phyloP scores from a whole-genome alignment of 2,329 filamentous ascomycete genomes.

The Phoma sp. region DNA sequence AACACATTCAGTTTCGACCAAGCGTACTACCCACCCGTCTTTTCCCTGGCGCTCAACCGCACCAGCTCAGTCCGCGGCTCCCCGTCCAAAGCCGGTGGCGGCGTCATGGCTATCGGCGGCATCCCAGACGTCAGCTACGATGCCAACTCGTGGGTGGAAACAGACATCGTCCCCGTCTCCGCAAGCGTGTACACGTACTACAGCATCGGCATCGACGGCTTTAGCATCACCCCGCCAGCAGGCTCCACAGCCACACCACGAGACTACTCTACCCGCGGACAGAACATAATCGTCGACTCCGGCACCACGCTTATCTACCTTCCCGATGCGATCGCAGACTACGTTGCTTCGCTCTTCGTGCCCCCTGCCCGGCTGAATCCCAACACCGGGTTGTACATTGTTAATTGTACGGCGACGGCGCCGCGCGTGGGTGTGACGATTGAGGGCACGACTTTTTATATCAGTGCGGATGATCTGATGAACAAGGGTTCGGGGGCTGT shows the following conservation, averaged over 20 bases:
- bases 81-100: slow-evolving; percentile 23
- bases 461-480: slow-evolving; percentile 28
- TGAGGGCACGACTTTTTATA: slow-evolving; percentile 20
- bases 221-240: slow-evolving; percentile 22
- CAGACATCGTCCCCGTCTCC: slow-evolving; percentile 22
- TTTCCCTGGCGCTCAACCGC: slow-evolving; percentile 33
- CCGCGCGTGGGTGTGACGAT: slow-evolving; percentile 30
- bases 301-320: slow-evolving; percentile 35
- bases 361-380: slow-evolving; percentile 23
- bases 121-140: slow-evolving; percentile 27
- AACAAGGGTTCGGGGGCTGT: slow-evolving; percentile 19
- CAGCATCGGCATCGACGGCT: slow-evolving; percentile 32
- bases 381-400: slow-evolving; percentile 18
- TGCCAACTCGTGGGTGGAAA: slow-evolving; percentile 22
- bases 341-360: slow-evolving; percentile 27
- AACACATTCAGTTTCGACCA: slow-evolving; percentile 9
- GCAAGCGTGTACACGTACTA: slow-evolving; percentile 33
- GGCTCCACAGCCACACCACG: background rate
- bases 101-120: slow-evolving; percentile 41
- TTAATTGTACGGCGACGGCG: slow-evolving; percentile 20
- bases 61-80: slow-evolving; percentile 4
- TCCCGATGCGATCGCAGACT: slow-evolving; percentile 23
- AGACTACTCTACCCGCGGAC: background rate
- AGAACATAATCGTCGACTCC: slow-evolving; percentile 33
- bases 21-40: slow-evolving; percentile 23